Evolutionary conservation across 2,329 filamentous ascomycete species (phyloP).

Genomic region (Cladophialophora immunda): DNA sequence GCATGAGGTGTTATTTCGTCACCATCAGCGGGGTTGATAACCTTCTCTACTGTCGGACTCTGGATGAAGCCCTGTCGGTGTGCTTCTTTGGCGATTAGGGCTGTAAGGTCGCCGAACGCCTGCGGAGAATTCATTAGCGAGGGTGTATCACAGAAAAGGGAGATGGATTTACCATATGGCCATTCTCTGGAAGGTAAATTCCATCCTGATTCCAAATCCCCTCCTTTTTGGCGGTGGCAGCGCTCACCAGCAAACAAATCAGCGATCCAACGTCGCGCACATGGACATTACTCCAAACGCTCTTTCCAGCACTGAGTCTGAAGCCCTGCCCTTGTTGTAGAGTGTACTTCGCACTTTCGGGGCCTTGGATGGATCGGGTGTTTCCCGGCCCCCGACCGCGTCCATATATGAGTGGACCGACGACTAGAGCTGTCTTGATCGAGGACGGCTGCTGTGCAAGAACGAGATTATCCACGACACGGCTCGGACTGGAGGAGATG

Average conservation of each 20-base stretch:
- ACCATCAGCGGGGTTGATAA: conserved; percentile 41
- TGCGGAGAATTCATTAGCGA: conserved; percentile 32
- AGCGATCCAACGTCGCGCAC: conserved; percentile 58
- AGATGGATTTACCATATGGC: conserved; percentile 40
- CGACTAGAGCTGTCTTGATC: conserved; percentile 58
- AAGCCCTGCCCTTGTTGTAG: conserved; percentile 57
- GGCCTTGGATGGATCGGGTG: conserved; percentile 60
- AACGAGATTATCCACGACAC: conserved; percentile 51
- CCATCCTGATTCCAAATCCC: conserved; percentile 52
- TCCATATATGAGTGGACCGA: conserved; percentile 63
- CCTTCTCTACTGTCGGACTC: conserved; percentile 39
- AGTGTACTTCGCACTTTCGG: conserved; percentile 52
- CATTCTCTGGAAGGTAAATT: conserved; percentile 47
- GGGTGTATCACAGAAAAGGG: background rate
- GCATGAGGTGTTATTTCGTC: conserved; percentile 41
- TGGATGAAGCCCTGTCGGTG: background rate
- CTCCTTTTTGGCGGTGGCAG: conserved; percentile 46
- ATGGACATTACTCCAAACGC: conserved; percentile 62
- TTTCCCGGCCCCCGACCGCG: conserved; percentile 60
- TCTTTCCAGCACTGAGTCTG: conserved; percentile 54
- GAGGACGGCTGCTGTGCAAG: conserved; percentile 44
- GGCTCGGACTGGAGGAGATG: conserved; percentile 31
- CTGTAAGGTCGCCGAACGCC: conserved; percentile 42
- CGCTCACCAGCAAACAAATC: conserved; percentile 57
- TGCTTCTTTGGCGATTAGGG: conserved; percentile 37